These are phyloP conservation scores for Saitozyma sp. DNA, from an alignment of 768 basidiomycete species.

Conservation along the genomic window DNA sequence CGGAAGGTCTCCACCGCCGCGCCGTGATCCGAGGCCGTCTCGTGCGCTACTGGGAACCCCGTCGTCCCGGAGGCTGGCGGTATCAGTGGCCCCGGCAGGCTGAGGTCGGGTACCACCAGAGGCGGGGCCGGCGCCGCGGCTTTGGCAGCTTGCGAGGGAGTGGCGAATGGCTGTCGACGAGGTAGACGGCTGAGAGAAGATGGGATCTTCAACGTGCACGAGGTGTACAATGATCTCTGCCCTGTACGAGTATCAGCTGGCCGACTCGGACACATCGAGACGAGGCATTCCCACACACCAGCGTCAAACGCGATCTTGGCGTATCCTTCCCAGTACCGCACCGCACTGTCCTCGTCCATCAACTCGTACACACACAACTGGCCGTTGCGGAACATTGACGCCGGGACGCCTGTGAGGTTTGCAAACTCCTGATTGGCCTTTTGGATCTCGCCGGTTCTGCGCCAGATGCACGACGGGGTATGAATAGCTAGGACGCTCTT, in stretches of 20 bases:
- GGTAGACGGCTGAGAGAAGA: conserved; percentile 33
- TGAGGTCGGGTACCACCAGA: conserved; percentile 15
- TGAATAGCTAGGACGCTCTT: conserved; percentile 67
- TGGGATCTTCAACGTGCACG: conserved; percentile 48
- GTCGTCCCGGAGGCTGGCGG: conserved; percentile 64
- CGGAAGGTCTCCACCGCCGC: conserved; percentile 11
- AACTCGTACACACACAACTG: conserved; percentile 94
- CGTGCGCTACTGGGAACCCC: background rate
- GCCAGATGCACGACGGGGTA: conserved; percentile 94
- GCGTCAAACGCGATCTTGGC: conserved; percentile 57
- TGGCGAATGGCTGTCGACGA: conserved; percentile 24
- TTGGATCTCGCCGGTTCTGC: conserved; percentile 96
- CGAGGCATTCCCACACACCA: conserved; percentile 20
- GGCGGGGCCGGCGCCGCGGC: conserved; percentile 12
- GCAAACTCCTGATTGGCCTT: conserved; percentile 97
- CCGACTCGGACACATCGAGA: background rate
- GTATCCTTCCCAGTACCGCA: conserved; percentile 99
- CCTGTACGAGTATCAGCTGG: conserved; percentile 14
- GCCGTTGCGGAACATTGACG: conserved; percentile 67
- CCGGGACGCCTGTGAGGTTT: conserved; percentile 64
- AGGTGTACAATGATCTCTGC: conserved; percentile 44
- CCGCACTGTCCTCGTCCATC: conserved; percentile 95
- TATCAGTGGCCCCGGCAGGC: conserved; percentile 53
- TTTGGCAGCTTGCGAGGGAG: conserved; percentile 16
- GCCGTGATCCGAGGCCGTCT: background rate